phyloP scores from a whole-genome alignment of 129 eudicot species.

The Flaveria robusta region DNA sequence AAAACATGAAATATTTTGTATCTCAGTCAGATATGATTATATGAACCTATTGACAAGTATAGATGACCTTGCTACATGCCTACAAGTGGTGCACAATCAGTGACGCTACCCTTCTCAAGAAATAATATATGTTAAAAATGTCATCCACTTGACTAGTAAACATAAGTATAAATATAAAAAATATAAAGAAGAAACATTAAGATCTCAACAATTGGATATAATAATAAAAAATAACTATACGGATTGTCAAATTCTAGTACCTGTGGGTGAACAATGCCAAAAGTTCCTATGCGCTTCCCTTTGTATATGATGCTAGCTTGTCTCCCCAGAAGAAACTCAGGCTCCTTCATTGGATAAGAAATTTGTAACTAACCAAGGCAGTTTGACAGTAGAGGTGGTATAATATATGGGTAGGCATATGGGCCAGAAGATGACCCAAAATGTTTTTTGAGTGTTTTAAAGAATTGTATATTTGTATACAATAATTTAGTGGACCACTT shows the following conservation, averaged over 20 bases:
- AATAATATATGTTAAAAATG: neutral
- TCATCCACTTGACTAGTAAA: neutral
- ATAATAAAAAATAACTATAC: constrained; percentile 8
- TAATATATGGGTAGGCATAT: neutral
- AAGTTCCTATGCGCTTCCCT: constrained; percentile 79
- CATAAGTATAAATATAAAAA: neutral
- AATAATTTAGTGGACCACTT: neutral
- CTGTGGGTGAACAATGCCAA: constrained; percentile 96
- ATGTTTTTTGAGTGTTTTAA: neutral
- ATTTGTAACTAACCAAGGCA: neutral
- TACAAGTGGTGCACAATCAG: too few relatives aligned
- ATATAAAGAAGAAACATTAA: neutral
- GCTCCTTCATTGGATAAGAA: constrained; percentile 52
- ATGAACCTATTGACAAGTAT: too few relatives aligned
- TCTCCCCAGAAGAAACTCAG: constrained; percentile 85
- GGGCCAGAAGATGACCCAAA: too few relatives aligned
- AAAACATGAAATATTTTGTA: too few relatives aligned
- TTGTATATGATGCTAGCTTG: constrained; percentile 85
- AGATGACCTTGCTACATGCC: too few relatives aligned
- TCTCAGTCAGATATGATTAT: too few relatives aligned
- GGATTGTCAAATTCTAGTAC: constrained; percentile 37
- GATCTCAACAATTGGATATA: neutral
- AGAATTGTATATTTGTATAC: neutral
- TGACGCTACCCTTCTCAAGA: too few relatives aligned
- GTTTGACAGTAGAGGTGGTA: neutral